Conservation (phyloP, 768 basidiomycete genomes). For the Boletus sp. region DNA sequence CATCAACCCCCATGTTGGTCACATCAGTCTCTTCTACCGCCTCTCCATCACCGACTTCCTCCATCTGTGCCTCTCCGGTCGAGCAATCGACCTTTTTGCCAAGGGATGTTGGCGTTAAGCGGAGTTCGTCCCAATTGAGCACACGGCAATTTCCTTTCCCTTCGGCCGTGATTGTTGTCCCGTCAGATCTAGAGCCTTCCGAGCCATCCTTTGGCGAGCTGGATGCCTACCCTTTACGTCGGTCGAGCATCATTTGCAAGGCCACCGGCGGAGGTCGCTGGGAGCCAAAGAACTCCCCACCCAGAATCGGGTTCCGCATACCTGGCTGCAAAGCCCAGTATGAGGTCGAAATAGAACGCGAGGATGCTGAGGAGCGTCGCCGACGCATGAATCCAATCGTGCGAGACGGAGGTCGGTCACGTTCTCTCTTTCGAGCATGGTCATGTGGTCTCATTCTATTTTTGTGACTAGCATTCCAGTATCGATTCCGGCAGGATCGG, state of each 20-base stretch:
- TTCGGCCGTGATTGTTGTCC: slow-evolving; percentile 16
- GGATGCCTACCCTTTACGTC: slow-evolving; percentile 68
- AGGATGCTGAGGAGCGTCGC: slow-evolving; percentile 51
- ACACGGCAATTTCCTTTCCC: slow-evolving; percentile 25
- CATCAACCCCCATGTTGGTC: slow-evolving; percentile 40
- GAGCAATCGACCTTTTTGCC: slow-evolving; percentile 24
- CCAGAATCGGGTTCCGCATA: slow-evolving; percentile 44
- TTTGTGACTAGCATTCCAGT: slow-evolving; percentile 52
- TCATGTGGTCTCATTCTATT: slow-evolving; percentile 3
- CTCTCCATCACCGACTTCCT: slow-evolving; percentile 33
- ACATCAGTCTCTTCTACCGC: slow-evolving; percentile 29
- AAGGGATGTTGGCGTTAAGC: slow-evolving; percentile 17
- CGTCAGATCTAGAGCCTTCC: slow-evolving; percentile 28
- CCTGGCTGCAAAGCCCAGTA: slow-evolving; percentile 66
- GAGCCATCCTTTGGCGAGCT: slow-evolving; percentile 65
- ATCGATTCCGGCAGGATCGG: slow-evolving; percentile 52
- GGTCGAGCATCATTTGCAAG: slow-evolving; percentile 68
- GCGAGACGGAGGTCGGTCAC: slow-evolving; percentile 46
- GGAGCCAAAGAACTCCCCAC: slow-evolving; percentile 59
- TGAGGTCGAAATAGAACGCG: slow-evolving; percentile 67
- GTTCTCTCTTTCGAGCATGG: neutral
- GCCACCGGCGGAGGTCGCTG: slow-evolving; percentile 77
- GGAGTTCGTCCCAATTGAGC: slow-evolving; percentile 31
- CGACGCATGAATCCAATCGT: slow-evolving; percentile 62
- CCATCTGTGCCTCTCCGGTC: slow-evolving; percentile 33